Percentiles rank a stretch among this genome's conserved stretches.
Conservation (phyloP, 108 stramenopile genomes). For the Cyclotella sp. region DNA sequence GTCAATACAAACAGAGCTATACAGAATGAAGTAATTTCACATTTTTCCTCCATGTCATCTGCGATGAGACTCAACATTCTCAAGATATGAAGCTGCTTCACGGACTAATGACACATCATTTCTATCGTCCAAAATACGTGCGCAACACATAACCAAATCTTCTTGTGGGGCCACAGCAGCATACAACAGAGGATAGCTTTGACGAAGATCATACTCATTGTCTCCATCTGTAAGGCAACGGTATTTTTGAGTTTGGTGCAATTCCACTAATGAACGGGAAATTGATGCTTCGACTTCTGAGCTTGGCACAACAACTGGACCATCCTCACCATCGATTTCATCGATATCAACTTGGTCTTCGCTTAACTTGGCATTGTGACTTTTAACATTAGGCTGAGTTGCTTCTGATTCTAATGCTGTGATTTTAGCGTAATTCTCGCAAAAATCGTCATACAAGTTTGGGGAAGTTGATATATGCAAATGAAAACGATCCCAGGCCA, state of each 20-base stretch:
- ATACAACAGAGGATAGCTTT: constrained; percentile 71
- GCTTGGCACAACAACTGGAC: constrained; percentile 69
- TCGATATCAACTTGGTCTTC: constrained; percentile 24
- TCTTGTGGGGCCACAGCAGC: constrained; percentile 76
- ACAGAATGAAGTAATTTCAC: no score
- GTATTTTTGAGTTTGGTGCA: neutral
- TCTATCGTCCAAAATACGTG: constrained; percentile 74
- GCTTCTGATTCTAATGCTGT: constrained; percentile 13
- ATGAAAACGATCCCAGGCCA: constrained; percentile 33
- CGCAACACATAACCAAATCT: constrained; percentile 88
- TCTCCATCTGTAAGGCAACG: neutral
- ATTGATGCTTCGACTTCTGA: constrained; percentile 71
- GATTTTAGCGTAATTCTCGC: constrained; percentile 34
- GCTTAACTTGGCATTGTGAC: constrained; percentile 6
- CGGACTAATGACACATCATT: constrained; percentile 85
- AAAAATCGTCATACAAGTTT: constrained; percentile 1
- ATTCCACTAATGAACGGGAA: constrained; percentile 43
- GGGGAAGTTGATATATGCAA: constrained; percentile 17
- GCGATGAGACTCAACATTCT: constrained; percentile 67
- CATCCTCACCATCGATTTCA: constrained; percentile 72
- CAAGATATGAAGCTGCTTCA: constrained; percentile 87
- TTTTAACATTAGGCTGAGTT: neutral
- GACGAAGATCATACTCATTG: constrained; percentile 17
- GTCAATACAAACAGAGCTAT: no score
- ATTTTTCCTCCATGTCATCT: neutral